Evolutionary conservation across 139 green algal species (phyloP).

Genomic region (Raphidocelis subcapitata): DNA sequence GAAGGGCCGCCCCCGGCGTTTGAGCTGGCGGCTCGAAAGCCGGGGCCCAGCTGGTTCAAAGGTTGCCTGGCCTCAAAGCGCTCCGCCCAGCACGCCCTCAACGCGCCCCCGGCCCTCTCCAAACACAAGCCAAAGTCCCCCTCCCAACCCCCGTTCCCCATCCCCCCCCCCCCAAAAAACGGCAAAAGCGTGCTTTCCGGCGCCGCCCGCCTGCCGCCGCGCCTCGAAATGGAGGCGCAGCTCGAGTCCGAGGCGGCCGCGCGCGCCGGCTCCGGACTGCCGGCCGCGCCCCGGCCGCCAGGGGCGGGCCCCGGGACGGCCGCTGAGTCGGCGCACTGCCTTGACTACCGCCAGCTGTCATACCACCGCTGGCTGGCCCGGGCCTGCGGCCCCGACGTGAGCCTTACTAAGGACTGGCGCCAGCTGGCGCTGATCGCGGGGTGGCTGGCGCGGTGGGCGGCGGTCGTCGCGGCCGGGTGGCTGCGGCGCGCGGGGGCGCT

Average conservation of each 20-base stretch:
- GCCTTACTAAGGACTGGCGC: conserved; percentile 26
- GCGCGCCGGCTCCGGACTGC: not conserved
- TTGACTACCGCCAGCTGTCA: conserved; percentile 38
- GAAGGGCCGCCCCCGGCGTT: not conserved
- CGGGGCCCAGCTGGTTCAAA: too few relatives aligned
- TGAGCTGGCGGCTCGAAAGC: not conserved
- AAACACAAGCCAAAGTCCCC: not conserved
- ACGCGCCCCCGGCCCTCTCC: too few relatives aligned
- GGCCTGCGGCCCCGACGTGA: conserved; percentile 29
- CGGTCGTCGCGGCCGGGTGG: not conserved
- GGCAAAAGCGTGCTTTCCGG: not conserved
- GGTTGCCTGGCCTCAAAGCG: not conserved
- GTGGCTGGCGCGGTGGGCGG: conserved; percentile 1
- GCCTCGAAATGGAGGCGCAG: not conserved
- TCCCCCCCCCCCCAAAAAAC: not conserved
- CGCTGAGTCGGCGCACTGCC: conserved; percentile 27
- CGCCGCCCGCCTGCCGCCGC: not conserved
- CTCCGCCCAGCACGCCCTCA: too few relatives aligned
- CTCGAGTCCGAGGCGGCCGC: not conserved
- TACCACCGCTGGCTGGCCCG: conserved; percentile 47
- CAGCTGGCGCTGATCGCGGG: not conserved
- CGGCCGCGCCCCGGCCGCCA: not conserved
- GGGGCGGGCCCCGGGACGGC: not conserved
- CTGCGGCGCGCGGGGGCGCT: too few relatives aligned
- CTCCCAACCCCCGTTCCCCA: not conserved